Base-by-base conservation (phyloP, 306 rosid species). In the Citrullus colocynthis region DNA sequence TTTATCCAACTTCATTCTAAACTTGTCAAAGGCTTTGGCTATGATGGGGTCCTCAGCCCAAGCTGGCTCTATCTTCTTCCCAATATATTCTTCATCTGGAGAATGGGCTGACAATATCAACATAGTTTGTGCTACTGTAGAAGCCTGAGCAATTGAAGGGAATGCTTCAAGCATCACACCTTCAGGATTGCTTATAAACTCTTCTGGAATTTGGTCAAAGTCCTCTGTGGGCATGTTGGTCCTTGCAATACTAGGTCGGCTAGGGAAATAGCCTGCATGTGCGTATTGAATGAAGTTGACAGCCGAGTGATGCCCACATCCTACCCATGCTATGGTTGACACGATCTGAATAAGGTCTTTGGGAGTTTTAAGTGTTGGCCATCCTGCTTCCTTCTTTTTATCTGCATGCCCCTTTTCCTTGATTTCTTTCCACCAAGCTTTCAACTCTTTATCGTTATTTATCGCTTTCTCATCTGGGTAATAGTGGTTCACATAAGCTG, bases 371-470 rank as follows among this genome's bases (percentile, higher is more conserved):
- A 90, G 82, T 20, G 11, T 8, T 0, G 93, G 96, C 97, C 97
- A 92, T 90, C 97, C 83, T 11, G 59, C 7, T 55, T 17, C 59
- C 93, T 90, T 89, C 37, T 90, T 90, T 62, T 92, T 92, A 81
- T 92, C 93, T 0, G 78, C 88, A 17, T 90, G 93, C 2, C 97
- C 97, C 3, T 72, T 73, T 14, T 85, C 85, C 79, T 83, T 45
- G 39, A 92, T 88, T 44, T 92, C 96, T 24, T 80, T 86, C 97
- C 97, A 90, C 96, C 97, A 92, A 67, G 92, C 85, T 45, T 90
- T 89, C 7, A 92, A 91, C 82, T 92, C 97, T 45, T 67, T 36
- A 17, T 92, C 96, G 16, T 32, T 32, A 5, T 15, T 63, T 34
- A 63, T 7, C 0, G 41, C 93, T 34, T 59, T 36, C 20, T 87